Percentiles rank a stretch among this genome's conserved stretches.
phyloP scores from a whole-genome alignment of 306 rosid species.

The Malus domestica region DNA sequence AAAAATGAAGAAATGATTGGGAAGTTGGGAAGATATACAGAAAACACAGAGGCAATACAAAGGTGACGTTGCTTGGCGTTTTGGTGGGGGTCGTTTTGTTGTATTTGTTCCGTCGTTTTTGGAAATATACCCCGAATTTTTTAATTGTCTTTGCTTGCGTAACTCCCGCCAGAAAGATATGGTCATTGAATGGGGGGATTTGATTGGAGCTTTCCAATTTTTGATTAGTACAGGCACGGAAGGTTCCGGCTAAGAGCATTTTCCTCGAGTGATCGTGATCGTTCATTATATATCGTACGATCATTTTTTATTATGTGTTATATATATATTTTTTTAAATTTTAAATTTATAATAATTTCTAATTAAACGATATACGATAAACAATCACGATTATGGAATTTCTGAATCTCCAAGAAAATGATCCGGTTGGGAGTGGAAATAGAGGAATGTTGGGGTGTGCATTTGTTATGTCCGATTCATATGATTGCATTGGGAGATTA shows the following conservation, averaged over 20 bases:
- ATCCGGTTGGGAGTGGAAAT: background rate
- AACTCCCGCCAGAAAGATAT: constrained; percentile 12
- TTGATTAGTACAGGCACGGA: background rate
- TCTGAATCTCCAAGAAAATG: rapidly evolving
- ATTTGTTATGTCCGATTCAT: background rate
- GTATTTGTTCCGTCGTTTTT: constrained; percentile 2
- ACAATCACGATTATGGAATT: rapidly evolving
- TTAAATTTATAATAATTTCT: too few species aligned
- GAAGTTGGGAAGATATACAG: background rate
- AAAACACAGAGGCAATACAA: constrained; percentile 7
- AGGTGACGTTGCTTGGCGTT: constrained; percentile 22
- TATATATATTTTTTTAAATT: too few species aligned
- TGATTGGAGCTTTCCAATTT: background rate
- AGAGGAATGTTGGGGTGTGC: background rate
- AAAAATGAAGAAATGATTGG: background rate
- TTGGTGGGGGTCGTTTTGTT: background rate
- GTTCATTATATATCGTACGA: too few species aligned
- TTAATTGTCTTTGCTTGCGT: constrained; percentile 13
- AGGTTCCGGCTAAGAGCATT: background rate
- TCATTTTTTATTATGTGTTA: too few species aligned
- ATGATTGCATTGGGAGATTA: background rate
- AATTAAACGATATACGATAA: rapidly evolving
- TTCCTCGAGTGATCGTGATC: too few species aligned
- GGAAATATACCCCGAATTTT: constrained; percentile 1
- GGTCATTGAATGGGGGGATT: background rate